Evolutionary conservation across 1,139 yeast genomes (phyloP), one percentile per base, ranked within the genome.

Genomic region (Saccharomyces hybrid): DNA sequence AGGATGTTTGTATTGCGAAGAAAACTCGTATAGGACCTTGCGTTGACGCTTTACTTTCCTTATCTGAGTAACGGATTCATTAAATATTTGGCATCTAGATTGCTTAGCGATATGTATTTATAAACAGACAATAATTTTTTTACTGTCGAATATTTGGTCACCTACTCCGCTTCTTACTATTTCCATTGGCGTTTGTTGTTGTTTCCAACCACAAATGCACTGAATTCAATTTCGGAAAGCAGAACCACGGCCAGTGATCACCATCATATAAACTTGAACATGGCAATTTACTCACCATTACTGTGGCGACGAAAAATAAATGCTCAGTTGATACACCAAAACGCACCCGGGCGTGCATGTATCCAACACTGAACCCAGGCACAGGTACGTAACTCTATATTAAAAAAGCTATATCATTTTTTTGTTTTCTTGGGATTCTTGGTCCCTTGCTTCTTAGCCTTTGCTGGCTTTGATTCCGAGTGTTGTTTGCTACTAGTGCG

Each of bases 11-110:
- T 29, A 72, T 74, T 1, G 81, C 85, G 67, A 85, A 85, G 64
- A 77, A 82, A 54, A 87, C 88, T 25, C 76, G 85, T 52, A 77
- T 87, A 23, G 95, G 91, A 28, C 79, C 78, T 8, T 85, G 93
- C 52, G 86, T 89, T 2, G 96, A 89, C 64, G 82, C 85, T 4
- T 73, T 82, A 58, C 63, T 76, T 51, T 67, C 71, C 25, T 59
- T 75, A 50, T 62, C 61, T 23, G 61, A 56, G 31, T 61, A 52
- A 41, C 9, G 49, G 26, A 27, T 2, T 9, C 32, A 53, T 44
- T 4, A 61, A 56, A 52, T 56, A 50, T 56, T 57, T 27, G 53
- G 48, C 31, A 54, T 38, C 23, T 20, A 4, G 42, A 38, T 9
- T 38, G 42, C 42, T 9, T 8, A 4, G 42, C 42, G 8, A 38